These are phyloP conservation scores for Aspergillus carbonarius DNA, from an alignment of 2,329 filamentous ascomycete genomes.

Conservation along the genomic window DNA sequence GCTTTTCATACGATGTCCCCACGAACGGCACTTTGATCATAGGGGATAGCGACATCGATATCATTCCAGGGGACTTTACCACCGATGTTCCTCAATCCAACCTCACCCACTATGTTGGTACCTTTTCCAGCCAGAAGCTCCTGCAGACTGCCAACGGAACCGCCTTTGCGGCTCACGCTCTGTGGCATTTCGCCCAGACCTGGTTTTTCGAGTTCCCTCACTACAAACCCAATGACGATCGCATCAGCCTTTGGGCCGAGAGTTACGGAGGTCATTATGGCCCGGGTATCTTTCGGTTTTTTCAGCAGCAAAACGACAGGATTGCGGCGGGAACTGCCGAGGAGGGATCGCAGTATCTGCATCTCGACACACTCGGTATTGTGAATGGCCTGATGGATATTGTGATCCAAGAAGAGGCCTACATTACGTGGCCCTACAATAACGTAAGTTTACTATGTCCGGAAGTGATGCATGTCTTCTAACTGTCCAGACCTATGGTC, in stretches of 20 bases:
- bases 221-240: neutral
- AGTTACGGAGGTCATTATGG: constrained; percentile 6
- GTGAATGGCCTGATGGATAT: constrained; percentile 4
- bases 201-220: neutral
- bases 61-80: neutral
- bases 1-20: constrained; percentile 2
- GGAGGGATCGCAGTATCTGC: neutral
- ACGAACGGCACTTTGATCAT: neutral
- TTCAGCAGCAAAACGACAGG: constrained; percentile 3
- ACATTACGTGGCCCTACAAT: neutral
- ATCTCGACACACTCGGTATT: neutral
- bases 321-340: neutral
- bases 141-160: constrained; percentile 1
- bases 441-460: neutral
- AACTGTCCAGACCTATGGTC: neutral
- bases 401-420: neutral
- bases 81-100: neutral
- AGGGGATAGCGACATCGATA: neutral
- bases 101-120: neutral
- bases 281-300: neutral
- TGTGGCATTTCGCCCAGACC: constrained; percentile 4
- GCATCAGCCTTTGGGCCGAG: constrained; percentile 6
- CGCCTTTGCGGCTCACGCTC: neutral
- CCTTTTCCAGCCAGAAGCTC: constrained; percentile 5
- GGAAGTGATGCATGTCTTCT: neutral